These are phyloP conservation scores for Ceratocystis huliohia DNA, from an alignment of 2,329 filamentous ascomycete species.

Conservation along the genomic window DNA sequence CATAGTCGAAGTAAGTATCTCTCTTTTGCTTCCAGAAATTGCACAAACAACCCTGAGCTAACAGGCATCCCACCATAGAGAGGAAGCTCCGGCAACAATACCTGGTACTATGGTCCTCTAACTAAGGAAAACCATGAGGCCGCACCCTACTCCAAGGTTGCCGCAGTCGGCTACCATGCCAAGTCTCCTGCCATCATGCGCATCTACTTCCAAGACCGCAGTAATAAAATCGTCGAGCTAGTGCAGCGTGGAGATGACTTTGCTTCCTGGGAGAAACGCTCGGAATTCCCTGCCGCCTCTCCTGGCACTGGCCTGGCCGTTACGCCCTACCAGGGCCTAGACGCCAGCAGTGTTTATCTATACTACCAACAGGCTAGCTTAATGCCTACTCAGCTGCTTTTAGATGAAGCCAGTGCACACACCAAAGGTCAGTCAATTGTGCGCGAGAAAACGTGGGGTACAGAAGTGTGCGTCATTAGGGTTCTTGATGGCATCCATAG, in stretches of 20 bases:
- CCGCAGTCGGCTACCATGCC: conserved; percentile 20
- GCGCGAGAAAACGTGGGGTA: background rate
- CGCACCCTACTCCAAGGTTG: conserved; percentile 19
- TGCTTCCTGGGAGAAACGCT: conserved; percentile 17
- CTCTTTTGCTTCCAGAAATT: background rate
- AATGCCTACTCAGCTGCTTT: conserved; percentile 17
- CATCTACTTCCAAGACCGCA: conserved; percentile 19
- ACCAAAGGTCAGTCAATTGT: conserved; percentile 13
- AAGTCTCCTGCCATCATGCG: conserved; percentile 18
- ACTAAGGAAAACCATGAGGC: conserved; percentile 16
- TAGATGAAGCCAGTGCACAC: conserved; percentile 13
- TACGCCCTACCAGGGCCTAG: conserved; percentile 15
- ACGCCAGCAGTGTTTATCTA: conserved; percentile 18
- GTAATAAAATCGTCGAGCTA: conserved; percentile 19
- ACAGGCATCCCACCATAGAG: conserved; percentile 1
- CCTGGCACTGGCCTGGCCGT: conserved; percentile 19
- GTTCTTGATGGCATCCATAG: background rate
- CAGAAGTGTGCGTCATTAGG: background rate
- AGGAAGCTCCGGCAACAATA: conserved; percentile 18
- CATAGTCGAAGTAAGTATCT: conserved; percentile 15
- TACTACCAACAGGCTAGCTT: conserved; percentile 19
- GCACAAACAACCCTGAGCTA: background rate
- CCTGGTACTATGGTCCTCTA: conserved; percentile 20
- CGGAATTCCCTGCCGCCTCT: conserved; percentile 17
- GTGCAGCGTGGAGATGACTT: conserved; percentile 21